These are phyloP conservation scores for Eimeria sp. DNA, from an alignment of 169 alveolate genomes.

Conservation along the genomic window DNA sequence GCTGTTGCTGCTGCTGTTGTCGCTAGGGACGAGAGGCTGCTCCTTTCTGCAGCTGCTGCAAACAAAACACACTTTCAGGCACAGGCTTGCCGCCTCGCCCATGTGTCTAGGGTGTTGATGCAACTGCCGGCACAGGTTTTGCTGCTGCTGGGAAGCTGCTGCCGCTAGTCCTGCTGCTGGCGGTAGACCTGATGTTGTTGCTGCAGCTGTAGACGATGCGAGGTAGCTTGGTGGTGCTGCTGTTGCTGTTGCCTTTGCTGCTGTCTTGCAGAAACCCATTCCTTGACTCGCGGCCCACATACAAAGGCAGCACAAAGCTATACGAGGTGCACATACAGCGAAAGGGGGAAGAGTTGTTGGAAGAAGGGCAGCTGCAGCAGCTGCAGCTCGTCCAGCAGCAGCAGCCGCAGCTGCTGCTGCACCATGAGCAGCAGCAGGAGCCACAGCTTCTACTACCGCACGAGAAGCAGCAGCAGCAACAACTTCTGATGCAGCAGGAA, in stretches of 20 bases:
- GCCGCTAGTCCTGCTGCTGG: neutral
- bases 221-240: neutral
- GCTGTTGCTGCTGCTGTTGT: slow-evolving; percentile 32
- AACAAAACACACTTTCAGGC: neutral
- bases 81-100: neutral
- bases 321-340: slow-evolving; percentile 68
- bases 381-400: slow-evolving; percentile 12
- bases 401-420: slow-evolving; percentile 36
- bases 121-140: neutral
- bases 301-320: slow-evolving; percentile 61
- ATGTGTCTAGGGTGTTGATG: neutral
- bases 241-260: slow-evolving; percentile 44
- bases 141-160: slow-evolving; percentile 3
- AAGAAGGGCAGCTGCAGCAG: slow-evolving; percentile 66
- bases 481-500: neutral
- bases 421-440: slow-evolving; percentile 36
- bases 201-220: neutral
- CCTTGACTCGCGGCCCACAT: slow-evolving; percentile 64
- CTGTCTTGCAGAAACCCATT: slow-evolving; percentile 31
- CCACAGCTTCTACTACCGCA: slow-evolving; percentile 7
- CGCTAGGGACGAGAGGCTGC: neutral
- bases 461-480: slow-evolving; percentile 37
- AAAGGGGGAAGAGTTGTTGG: slow-evolving; percentile 48
- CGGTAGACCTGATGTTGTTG: neutral
- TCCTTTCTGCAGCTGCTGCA: neutral